Base-by-base conservation (phyloP, 352 stramenopile species). In the Phytophthora brassicae region DNA sequence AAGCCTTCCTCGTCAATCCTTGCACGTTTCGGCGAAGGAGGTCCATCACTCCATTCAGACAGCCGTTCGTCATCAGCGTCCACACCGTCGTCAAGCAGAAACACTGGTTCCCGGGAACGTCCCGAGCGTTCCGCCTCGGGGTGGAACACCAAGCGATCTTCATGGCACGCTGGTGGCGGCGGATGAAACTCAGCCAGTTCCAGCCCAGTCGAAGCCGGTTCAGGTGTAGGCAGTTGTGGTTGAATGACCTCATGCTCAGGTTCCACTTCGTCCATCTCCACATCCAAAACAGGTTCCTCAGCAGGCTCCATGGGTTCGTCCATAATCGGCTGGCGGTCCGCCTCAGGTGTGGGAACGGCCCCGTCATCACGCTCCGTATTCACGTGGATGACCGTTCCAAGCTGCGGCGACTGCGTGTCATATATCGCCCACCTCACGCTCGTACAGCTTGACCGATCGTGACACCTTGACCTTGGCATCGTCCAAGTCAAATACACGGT, bases 261-360 rank as follows among this genome's bases (percentile, higher is more conserved):
- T n/a, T 28, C 24, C 22, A 22, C 29, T 2, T 52, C 22, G 14
- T 57, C 28, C 46, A 56, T 64, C 2, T 48, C 39, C 1, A 56
- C 36, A 9, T 56, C 56, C 38, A 24, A n/a, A 44, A 14, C 22
- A 13, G 41, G 36, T 33, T 64, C 22, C n/a, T 56, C 56, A 16
- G 45, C 47, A 3, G 11, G 38, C 13, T 52, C 36, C 36, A 57
- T 64, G 1, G 56, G 38, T 53, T 52, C 47, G 14, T 56, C n/a
- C n/a, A n/a, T n/a, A n/a, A n/a, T n/a, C n/a, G n/a, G n/a, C n/a
- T n/a, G n/a, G n/a, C n/a, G n/a, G n/a, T n/a, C n/a, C n/a, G n/a
- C n/a, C n/a, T n/a, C n/a, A n/a, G n/a, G n/a, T n/a, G n/a, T n/a
- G n/a, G n/a, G n/a, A n/a, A n/a, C n/a, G n/a, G n/a, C n/a, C n/a